Base-by-base conservation (phyloP, 345 rosid species). In the Aethionema arabicum region DNA sequence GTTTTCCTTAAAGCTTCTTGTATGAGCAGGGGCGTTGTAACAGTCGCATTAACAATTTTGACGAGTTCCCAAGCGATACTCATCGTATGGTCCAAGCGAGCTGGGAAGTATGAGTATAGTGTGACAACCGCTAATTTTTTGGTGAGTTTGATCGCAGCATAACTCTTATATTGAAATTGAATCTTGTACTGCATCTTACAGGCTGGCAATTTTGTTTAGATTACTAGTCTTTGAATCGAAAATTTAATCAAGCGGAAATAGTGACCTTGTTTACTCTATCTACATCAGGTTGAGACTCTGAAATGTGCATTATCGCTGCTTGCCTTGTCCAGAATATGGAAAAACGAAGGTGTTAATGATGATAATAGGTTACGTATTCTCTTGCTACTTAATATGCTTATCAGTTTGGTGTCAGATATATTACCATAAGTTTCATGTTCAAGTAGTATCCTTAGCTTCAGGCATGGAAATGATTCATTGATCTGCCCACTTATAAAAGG, bases 11-110 rank as follows among this genome's bases (percentile, higher is more conserved):
- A 16, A 9, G 27, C 6, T 32, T 39, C 6, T 3, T 42, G 52
- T 56, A 8, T 52, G 59, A 67, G 38, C 41, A 90, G 99, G 79
- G 66, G 90, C 7, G 54, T 83, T 40, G 99, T 85, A 48, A 93
- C 99, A 4, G 75, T 85, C 68, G 87, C 97, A 52, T 68, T 93
- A 76, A 90, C 96, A 39, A 10, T 90, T 71, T 85, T 93, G 33
- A 90, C 99, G 37, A 93, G 99, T 72, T 90, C 99, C 8, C 99
- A 93, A 83, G 90, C 99, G 2, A 90, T 90, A 54, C 93, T 93
- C 0, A 93, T 93, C 47, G 97, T 90, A 3, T 93, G 99, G 99
- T 93, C 99, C 16, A 93, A 93, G 72, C 85, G 99, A 80, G 99
- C 99, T 56, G 95, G 97, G 56, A 87, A 87, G 74, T 93, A 93